These are phyloP conservation scores for Cryptosporidium bovis DNA, from an alignment of 169 alveolate species.

Conservation along the genomic window DNA sequence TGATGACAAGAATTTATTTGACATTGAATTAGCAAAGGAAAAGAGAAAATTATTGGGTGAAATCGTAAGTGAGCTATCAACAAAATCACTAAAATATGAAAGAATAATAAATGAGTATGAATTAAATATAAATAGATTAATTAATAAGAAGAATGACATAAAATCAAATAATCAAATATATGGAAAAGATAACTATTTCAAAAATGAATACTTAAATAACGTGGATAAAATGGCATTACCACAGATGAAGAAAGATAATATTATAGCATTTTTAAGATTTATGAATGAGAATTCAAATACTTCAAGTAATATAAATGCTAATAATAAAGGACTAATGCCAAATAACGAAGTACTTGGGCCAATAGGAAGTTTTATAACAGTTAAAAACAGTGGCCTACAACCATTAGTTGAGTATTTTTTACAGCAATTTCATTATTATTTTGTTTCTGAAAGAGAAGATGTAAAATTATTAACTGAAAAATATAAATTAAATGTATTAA, in stretches of 20 bases:
- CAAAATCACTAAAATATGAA: not conserved
- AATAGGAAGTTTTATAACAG: slow-evolving; percentile 46
- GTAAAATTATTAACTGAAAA: slow-evolving; percentile 51
- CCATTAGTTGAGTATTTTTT: slow-evolving; percentile 33
- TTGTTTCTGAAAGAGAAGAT: slow-evolving; percentile 60
- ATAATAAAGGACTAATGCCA: slow-evolving; percentile 4
- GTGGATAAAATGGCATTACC: slow-evolving; percentile 24
- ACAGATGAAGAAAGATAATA: slow-evolving; percentile 13
- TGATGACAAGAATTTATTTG: slow-evolving; percentile 1
- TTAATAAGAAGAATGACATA: not conserved
- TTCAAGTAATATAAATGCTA: not conserved
- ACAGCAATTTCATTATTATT: slow-evolving; percentile 65
- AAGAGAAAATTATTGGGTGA: slow-evolving; percentile 21
- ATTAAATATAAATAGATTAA: not conserved
- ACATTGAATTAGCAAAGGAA: slow-evolving; percentile 23
- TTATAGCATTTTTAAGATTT: slow-evolving; percentile 3
- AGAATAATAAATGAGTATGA: slow-evolving; percentile 32
- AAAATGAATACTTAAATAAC: slow-evolving; percentile 26
- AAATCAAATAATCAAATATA: not conserved
- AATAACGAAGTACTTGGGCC: slow-evolving; percentile 44
- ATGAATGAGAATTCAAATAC: not conserved
- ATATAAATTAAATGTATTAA: slow-evolving; percentile 48
- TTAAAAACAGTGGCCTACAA: slow-evolving; percentile 14
- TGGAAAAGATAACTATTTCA: not conserved
- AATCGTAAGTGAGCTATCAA: slow-evolving; percentile 25